These are phyloP conservation scores for Microbotryum saponariae DNA, from an alignment of 1,284 basidiomycete genomes.

Conservation along the genomic window DNA sequence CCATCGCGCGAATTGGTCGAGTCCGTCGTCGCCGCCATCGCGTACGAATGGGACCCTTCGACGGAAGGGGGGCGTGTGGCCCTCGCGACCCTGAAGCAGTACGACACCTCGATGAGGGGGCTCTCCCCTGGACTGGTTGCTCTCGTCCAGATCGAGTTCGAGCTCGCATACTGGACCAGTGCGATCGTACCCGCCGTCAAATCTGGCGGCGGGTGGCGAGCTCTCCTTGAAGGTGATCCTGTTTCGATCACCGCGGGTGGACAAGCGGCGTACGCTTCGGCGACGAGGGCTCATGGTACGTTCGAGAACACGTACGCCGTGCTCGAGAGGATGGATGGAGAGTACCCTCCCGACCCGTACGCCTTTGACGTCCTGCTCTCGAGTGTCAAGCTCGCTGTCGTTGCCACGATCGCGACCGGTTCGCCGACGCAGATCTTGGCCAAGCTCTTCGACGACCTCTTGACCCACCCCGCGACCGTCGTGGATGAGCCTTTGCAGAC, in stretches of 20 bases:
- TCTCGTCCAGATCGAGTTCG: slow-evolving; percentile 72
- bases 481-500: slow-evolving; percentile 9
- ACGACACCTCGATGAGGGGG: slow-evolving; percentile 64
- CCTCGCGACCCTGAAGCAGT: slow-evolving; percentile 62
- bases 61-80: slow-evolving; percentile 32
- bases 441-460: slow-evolving; percentile 2
- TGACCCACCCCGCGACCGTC: slow-evolving; percentile 3
- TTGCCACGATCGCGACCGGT: slow-evolving; percentile 2
- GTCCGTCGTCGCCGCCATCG: slow-evolving; percentile 42
- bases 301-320: slow-evolving; percentile 5
- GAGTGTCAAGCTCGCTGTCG: slow-evolving; percentile 4
- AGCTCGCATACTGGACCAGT: slow-evolving; percentile 48
- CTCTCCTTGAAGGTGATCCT: slow-evolving; percentile 5
- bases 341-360: slow-evolving; percentile 2
- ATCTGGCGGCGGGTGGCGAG: slow-evolving; percentile 1
- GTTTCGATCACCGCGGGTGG: not conserved
- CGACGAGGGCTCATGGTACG: slow-evolving; percentile 5
- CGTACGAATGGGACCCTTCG: slow-evolving; percentile 44
- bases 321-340: slow-evolving; percentile 9
- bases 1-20: slow-evolving; percentile 47
- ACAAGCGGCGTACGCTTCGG: not conserved
- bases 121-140: slow-evolving; percentile 79
- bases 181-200: not conserved
- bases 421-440: slow-evolving; percentile 3
- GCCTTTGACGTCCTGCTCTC: slow-evolving; percentile 6